Base-by-base conservation (phyloP, 169 alveolate genomes). In the Cryptosporidium ubiquitum region DNA sequence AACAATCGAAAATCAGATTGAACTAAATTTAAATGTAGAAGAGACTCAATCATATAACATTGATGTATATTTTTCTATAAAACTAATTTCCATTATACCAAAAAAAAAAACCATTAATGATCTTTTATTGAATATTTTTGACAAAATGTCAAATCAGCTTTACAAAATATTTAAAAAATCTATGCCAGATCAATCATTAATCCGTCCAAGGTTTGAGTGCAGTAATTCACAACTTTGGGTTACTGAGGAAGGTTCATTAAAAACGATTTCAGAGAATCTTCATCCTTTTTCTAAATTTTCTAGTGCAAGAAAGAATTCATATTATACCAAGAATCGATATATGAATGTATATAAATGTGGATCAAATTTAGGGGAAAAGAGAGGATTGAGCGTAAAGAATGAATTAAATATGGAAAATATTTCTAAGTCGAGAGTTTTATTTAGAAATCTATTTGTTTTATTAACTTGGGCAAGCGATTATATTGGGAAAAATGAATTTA, bases 271-370 rank as follows among this genome's bases (percentile, higher is more conserved):
- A 18, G 35, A 40, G 26, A 58, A 12, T 42, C 26, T 64, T 16
- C 75, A 58, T 79, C 89, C 89, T 9, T 79, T 61, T 40, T 79
- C 89, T 7, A 79, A 66, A 79, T 79, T 79, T 29, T 44, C 37
- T 31, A 55, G 26, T 4, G 58, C 74, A 35, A 10, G 39, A 69
- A 39, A 5, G 23, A 74, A 55, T 18, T 20, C 26, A n/a, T 60
- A 57, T 18, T 37, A 64, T 44, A 60, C 3, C 39, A 79, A 79
- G 12, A 57, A 61, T 39, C 47, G 40, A 12, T 9, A 33, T 14
- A 0, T 73, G 5, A 47, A 47, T 60, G 12, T n/a, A 39, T 64
- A 79, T 64, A 58, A 23, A 14, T 26, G 18, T 26, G 31, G n/a
- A 51, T 35, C n/a, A 10, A 64, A 20, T 29, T 5, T 18, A 55